Evolutionary conservation across 2,329 filamentous ascomycete genomes (phyloP).

Genomic region (Neonectria coccinea): DNA sequence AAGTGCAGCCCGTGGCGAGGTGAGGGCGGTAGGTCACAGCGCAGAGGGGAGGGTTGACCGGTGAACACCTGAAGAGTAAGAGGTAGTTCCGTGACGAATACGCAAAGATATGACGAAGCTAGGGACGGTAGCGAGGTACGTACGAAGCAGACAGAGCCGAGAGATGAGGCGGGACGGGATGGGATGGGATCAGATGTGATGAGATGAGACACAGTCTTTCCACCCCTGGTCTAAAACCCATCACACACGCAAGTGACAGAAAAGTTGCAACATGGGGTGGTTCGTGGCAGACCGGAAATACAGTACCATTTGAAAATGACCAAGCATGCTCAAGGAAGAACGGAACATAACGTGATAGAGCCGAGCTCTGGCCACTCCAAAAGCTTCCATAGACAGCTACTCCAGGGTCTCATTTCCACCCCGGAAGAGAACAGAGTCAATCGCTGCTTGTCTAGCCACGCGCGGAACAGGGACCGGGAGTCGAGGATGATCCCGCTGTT

Average conservation of each 20-base stretch:
- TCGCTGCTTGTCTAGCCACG: constrained; percentile 34
- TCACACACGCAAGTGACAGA: constrained; percentile 1
- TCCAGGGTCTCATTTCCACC: constrained; percentile 17
- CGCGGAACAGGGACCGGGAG: constrained; percentile 39
- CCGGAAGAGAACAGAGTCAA: constrained; percentile 26
- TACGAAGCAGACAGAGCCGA: background rate
- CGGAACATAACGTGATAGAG: constrained; percentile 4
- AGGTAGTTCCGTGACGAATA: background rate
- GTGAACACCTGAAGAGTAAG: constrained; percentile 21
- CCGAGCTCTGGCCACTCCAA: constrained; percentile 14
- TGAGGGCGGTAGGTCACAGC: constrained; percentile 38
- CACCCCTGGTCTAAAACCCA: background rate
- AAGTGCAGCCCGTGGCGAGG: constrained; percentile 30
- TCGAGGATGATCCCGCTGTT: constrained; percentile 9
- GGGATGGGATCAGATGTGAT: constrained; percentile 5
- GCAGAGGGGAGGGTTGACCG: constrained; percentile 14
- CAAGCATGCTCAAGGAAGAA: background rate
- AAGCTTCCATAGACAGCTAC: constrained; percentile 12
- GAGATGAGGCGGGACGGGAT: constrained; percentile 9
- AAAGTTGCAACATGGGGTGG: background rate
- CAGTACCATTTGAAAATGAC: background rate
- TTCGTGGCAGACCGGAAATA: constrained; percentile 14
- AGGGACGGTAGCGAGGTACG: background rate
- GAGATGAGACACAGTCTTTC: too few relatives aligned
- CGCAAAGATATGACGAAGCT: constrained; percentile 6